Evolutionary conservation across 2,329 filamentous ascomycete species (phyloP).

Genomic region (Colletotrichum shisoi): DNA sequence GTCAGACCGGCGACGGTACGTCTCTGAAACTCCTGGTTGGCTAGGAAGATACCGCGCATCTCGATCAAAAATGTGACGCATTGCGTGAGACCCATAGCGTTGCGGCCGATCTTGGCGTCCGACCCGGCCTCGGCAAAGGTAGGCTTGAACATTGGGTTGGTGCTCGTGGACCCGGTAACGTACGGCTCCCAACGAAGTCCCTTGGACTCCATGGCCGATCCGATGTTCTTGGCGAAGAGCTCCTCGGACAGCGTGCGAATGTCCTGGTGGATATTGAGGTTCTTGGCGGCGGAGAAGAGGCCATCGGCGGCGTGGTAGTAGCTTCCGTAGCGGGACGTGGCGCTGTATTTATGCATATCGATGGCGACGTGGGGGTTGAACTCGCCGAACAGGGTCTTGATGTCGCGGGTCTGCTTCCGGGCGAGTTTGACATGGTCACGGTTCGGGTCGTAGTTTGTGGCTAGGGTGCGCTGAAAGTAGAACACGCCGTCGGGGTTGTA

Average conservation of each 20-base stretch:
- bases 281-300: conserved; percentile 48
- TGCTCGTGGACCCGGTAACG: conserved; percentile 41
- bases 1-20: conserved; percentile 45
- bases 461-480: conserved; percentile 47
- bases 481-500: conserved; percentile 49
- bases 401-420: conserved; percentile 46
- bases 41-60: conserved; percentile 46
- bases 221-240: conserved; percentile 46
- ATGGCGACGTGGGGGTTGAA: conserved; percentile 46
- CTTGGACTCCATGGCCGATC: conserved; percentile 44
- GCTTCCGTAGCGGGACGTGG: conserved; percentile 36
- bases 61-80: conserved; percentile 46
- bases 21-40: conserved; percentile 47
- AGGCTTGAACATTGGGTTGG: conserved; percentile 43
- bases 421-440: conserved; percentile 48
- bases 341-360: conserved; percentile 48
- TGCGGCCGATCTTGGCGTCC: conserved; percentile 46
- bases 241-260: conserved; percentile 46
- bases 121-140: conserved; percentile 36
- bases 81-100: conserved; percentile 46
- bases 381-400: conserved; percentile 45
- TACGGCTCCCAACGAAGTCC: conserved; percentile 47
- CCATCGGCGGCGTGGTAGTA: conserved; percentile 44
- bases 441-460: conserved; percentile 48
- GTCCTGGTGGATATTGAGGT: conserved; percentile 46